Evolutionary conservation across 345 rosid genomes (phyloP), one percentile per base, ranked within the genome.

Genomic region (Hibiscus syriacus): DNA sequence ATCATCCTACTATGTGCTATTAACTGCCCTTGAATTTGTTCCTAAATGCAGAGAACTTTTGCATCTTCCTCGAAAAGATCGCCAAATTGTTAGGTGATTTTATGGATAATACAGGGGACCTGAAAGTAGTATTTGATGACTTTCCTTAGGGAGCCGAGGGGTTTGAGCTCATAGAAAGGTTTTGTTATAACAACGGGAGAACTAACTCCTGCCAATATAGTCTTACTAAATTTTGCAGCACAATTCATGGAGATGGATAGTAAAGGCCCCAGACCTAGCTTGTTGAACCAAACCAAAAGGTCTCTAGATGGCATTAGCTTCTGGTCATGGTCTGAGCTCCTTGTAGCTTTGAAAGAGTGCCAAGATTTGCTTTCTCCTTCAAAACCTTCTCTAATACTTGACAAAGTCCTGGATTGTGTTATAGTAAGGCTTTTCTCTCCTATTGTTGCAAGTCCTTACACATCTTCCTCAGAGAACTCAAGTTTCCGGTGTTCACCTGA

Each of bases 301-400:
- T 70, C 54, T 52, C 81, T 81, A 12, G 70, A 68, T 72, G 89
- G 73, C 12, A 77, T 83, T 70, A 46, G 64, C 50, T 60, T 50
- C 73, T 87, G 89, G 89, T 64, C 83, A 5, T 87, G 87, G 89
- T 66, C 83, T 53, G 89, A 85, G 58, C 82, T 87, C 9, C 73
- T 83, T 1, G 50, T 48, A 39, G 83, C 83, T 29, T 66, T 81
- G 55, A 82, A 72, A 77, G 79, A 72, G 66, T 81, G 83, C 74
- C 84, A 82, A 69, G 67, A 72, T 58, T 70, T 81, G 39, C 64
- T 60, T 62, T 64, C 81, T 0, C 49, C 78, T 1, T 27, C 62
- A 34, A 70, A 22, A 53, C 54, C 82, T 26, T 77, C 83, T 0
- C 41, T 67, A 53, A 0, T 87, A 2, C 73, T 74, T 39, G 73